A percentile compares a stretch with the other conserved stretches of the same genome.
Conservation (phyloP, 306 rosid species). For the Quercus parvula region DNA sequence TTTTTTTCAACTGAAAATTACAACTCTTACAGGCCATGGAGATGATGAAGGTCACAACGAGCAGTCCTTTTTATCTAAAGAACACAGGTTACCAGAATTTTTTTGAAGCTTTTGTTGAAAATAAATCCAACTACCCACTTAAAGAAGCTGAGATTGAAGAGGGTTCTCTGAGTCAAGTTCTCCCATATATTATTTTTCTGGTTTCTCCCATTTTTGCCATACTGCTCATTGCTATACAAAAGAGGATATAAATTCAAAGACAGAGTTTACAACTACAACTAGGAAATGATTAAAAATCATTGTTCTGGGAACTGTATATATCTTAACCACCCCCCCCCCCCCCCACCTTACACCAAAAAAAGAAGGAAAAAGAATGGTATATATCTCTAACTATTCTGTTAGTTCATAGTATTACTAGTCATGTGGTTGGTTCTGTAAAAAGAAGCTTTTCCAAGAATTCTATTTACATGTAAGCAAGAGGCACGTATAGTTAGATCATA, state of each 20-base stretch:
- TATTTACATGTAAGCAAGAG: not conserved
- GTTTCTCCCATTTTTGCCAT: slow-evolving; percentile 74
- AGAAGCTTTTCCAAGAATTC: not conserved
- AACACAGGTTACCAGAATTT: slow-evolving; percentile 61
- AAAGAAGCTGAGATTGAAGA: slow-evolving; percentile 51
- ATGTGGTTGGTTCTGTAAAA: not conserved
- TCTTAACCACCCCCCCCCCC: not conserved
- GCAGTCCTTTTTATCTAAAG: slow-evolving; percentile 43
- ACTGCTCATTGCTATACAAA: slow-evolving; percentile 57
- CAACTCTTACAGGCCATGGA: slow-evolving; percentile 84
- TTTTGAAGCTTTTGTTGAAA: slow-evolving; percentile 81
- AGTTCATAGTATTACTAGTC: not conserved
- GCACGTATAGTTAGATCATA: too few relatives aligned
- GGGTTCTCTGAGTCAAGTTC: slow-evolving; percentile 39
- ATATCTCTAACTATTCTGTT: not conserved
- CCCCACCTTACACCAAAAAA: not conserved
- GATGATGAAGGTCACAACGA: slow-evolving; percentile 62
- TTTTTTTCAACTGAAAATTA: slow-evolving; percentile 1
- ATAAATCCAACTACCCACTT: slow-evolving; percentile 38
- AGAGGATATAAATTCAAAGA: slow-evolving; percentile 44
- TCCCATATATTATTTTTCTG: slow-evolving; percentile 62
- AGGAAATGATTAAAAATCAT: not conserved
- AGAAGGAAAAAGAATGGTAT: not conserved
- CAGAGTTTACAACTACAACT: not conserved
- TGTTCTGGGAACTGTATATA: not conserved